phyloP scores from a whole-genome alignment of 1,284 basidiomycete species.

The Ganoderma sinense region DNA sequence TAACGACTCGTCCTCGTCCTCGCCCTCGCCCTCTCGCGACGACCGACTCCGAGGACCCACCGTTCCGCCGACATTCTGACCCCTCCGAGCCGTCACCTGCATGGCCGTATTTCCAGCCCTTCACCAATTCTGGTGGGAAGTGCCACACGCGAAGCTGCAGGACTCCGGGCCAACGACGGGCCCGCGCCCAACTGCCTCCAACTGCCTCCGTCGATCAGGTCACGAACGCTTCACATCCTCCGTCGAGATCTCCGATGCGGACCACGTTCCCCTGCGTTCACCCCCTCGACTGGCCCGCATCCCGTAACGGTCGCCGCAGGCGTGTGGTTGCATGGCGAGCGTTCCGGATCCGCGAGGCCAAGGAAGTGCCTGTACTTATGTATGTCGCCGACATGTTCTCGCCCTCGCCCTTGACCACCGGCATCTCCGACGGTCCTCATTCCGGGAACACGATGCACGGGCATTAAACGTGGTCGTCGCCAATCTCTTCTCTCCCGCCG shows the following conservation, averaged over 20 bases:
- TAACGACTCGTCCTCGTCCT: conserved; percentile 7
- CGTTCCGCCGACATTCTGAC: conserved; percentile 28
- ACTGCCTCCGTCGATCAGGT: conserved; percentile 25
- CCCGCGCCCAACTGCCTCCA: conserved; percentile 6
- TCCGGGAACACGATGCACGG: background rate
- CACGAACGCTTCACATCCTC: conserved; percentile 10
- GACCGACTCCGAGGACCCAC: conserved; percentile 24
- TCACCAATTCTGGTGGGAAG: conserved; percentile 25
- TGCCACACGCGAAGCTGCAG: conserved; percentile 26
- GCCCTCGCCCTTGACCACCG: conserved; percentile 2
- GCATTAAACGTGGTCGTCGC: conserved; percentile 12
- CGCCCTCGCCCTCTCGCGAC: conserved; percentile 12
- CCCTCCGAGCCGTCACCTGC: conserved; percentile 10
- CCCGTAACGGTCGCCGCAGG: conserved; percentile 4
- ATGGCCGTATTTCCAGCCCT: conserved; percentile 4
- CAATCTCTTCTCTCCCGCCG: conserved; percentile 1
- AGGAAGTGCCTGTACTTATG: background rate
- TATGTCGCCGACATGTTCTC: background rate
- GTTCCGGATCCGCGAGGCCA: conserved; percentile 23
- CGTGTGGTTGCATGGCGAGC: conserved; percentile 18
- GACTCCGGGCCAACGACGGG: conserved; percentile 3
- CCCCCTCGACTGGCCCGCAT: background rate
- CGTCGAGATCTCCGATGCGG: conserved; percentile 17
- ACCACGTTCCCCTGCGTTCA: background rate
- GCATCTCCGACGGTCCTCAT: conserved; percentile 1